Conservation (phyloP, 345 rosid species). For the Eucalyptus coolabah region DNA sequence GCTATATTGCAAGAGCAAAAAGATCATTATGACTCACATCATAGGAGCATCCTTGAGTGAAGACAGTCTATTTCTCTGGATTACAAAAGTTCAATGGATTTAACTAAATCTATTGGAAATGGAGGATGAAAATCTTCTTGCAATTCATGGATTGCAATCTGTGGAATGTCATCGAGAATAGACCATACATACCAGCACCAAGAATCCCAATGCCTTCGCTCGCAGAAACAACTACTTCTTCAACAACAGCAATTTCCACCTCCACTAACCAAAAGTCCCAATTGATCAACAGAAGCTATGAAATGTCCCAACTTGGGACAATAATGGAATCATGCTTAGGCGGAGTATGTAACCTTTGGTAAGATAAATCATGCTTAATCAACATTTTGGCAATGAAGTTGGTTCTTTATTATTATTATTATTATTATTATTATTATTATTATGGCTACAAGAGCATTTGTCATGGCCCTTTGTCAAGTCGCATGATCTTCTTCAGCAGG, state of each 20-base stretch:
- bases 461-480: no score
- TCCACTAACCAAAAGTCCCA: no score
- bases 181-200: rapidly evolving
- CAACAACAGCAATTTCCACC: no score
- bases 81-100: neutral
- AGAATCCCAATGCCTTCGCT: rapidly evolving
- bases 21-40: neutral
- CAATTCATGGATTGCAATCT: rapidly evolving
- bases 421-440: no score
- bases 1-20: neutral
- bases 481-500: no score
- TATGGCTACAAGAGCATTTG: no score
- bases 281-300: rapidly evolving
- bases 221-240: no score
- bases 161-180: no score
- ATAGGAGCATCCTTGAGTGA: neutral
- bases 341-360: neutral
- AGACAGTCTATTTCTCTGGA: neutral
- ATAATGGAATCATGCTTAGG: neutral
- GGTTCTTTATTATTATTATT: neutral
- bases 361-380: neutral
- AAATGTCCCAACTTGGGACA: neutral
- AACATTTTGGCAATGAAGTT: neutral
- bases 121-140: neutral
- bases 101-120: neutral